These are phyloP conservation scores for Gypsophila paniculata DNA, from an alignment of 179 eudicot genomes.

Conservation along the genomic window DNA sequence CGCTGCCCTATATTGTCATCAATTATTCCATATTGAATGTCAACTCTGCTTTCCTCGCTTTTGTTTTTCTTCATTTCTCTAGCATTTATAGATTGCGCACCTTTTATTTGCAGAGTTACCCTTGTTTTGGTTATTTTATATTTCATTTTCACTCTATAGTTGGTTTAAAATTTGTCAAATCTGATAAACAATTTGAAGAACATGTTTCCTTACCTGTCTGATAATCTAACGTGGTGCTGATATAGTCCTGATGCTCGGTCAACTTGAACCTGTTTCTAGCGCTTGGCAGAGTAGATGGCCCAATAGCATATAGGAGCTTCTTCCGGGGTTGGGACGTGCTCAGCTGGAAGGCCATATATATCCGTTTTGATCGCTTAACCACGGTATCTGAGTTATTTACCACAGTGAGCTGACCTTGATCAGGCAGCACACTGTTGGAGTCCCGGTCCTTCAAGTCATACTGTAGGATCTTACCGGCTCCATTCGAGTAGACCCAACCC, in stretches of 20 bases:
- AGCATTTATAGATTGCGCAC: neutral
- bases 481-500: conserved; percentile 53
- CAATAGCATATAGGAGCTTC: conserved; percentile 51
- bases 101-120: neutral
- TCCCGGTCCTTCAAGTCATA: conserved; percentile 39
- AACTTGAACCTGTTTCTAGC: conserved; percentile 21
- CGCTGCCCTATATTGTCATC: no score
- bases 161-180: conserved; percentile 4
- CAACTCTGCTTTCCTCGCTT: neutral
- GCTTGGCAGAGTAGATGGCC: conserved; percentile 32
- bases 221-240: conserved; percentile 48
- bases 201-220: conserved; percentile 44
- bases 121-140: neutral
- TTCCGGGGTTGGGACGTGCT: conserved; percentile 34
- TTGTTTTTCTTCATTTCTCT: neutral
- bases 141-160: conserved; percentile 1
- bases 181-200: neutral
- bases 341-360: conserved; percentile 71
- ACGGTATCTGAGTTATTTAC: conserved; percentile 29
- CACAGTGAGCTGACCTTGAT: conserved; percentile 41
- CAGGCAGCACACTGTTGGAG: conserved; percentile 34
- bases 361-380: conserved; percentile 23
- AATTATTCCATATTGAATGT: no score
- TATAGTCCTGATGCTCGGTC: conserved; percentile 32
- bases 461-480: conserved; percentile 32